Base-by-base conservation (phyloP, 2,329 filamentous ascomycete species). In the Dothideomycetidae sp. region DNA sequence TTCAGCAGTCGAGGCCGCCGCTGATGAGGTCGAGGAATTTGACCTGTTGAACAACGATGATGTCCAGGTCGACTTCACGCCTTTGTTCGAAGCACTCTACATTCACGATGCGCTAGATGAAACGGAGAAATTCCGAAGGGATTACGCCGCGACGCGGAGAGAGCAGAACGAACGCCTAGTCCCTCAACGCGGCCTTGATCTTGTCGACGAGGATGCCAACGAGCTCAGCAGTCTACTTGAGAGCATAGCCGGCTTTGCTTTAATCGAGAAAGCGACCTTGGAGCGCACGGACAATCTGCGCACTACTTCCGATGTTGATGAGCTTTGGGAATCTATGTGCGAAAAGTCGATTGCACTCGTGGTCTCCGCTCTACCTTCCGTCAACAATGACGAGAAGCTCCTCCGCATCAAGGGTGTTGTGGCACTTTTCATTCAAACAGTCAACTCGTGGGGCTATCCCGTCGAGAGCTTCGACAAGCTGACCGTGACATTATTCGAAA, bases 241-340 rank as follows among this genome's bases (percentile, higher is more conserved):
- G 58, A 83, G 86, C 38, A 93, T 98, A 57, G 79, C 88, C 15
- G 90, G 90, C 0, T 98, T 98, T 58, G 84, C 88, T 5, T 94
- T 98, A 43, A 83, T 98, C 29, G 90, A 98, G 56, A 85, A 83
- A 50, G 83, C 84, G 7, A 98, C 90, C 0, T 85, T 94, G 76
- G 78, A 78, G 46, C 80, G 81, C 47, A 78, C 80, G 1, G 82
- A 84, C 1, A 82, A 90, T 51, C 64, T 98, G 34, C 76, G 90
- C 44, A 80, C 84, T 17, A 64, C 74, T 9, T 73, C 81, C 46
- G 90, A 98, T 62, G 86, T 94, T n/a, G 90, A 98, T 53, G 90
- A 96, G 58, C 65, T 98, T 2, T 98, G 90, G 90, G 88, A 96
- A 51, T 94, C 86, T 0, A 90, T 96, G 82, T 96, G 88, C 53